Base-by-base conservation (phyloP, 768 basidiomycete species). In the Leccinum fibrillosum region DNA sequence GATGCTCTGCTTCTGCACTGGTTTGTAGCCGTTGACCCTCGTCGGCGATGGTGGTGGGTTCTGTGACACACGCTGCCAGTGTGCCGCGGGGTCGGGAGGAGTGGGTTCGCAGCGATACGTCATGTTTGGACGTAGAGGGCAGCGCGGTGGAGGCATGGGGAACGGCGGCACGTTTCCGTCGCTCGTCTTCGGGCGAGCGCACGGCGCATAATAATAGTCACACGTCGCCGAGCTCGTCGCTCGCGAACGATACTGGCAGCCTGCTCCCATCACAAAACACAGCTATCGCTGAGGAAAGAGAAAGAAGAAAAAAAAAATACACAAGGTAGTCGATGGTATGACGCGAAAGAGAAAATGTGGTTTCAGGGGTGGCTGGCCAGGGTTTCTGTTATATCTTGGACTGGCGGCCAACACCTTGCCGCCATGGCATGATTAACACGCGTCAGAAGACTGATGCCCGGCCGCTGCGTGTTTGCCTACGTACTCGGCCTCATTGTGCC, bases 1-100 rank as follows among this genome's bases (percentile, higher is more conserved):
- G 32, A 83, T 84, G 63, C 78, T 82, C 66, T 76, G 76, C 61
- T 75, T 77, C 59, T 77, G 74, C 56, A 75, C 75, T 55, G 76
- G 73, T 48, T 74, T 74, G 56, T 74, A 68, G 45, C 74, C 71
- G 30, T 30, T 10, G 7, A 81, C 81, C 76, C 78, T 75, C 26
- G 42, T 42, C 42, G 42, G 42, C 8, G 47, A 25, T 25, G 32
- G 32, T 32, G 32, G 32, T 11, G 32, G 70, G 23, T 63, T 67
- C 59, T 74, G 64, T 48, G 67, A 63, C 53, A 68, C 64, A 48
- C 70, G 72, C 39, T 70, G 71, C 59, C 74, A 71, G 4, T 55
- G 68, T 47, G 64, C 42, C 42, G 42, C 30, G 44, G 63, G 57
- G 48, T 35, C 61, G 5, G 58, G 23, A 5, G 58, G 23, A 7